Base-by-base conservation (phyloP, 495 filamentous ascomycete genomes). In the Neurospora intermedia region DNA sequence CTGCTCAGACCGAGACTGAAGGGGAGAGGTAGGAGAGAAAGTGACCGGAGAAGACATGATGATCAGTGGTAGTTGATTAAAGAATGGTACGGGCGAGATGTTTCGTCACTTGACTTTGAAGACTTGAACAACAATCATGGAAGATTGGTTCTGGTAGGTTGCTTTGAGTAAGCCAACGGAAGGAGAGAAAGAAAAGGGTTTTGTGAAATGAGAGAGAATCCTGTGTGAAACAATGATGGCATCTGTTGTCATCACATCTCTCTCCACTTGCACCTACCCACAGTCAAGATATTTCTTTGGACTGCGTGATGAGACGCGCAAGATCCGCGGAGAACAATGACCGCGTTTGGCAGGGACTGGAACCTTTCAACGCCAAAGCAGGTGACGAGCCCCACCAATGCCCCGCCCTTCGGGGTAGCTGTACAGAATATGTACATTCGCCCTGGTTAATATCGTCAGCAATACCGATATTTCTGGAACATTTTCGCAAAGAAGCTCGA, bases 1-100 rank as follows among this genome's bases (percentile, higher is more conserved):
- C 81, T 77, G 54, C 80, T 16, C 27, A 18, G 77, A 71, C 76
- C 79, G 20, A 78, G 66, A 7, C 6, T 13, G 48, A 59, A 59
- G 48, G 5, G 48, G 11, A 59, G 48, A 54, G 20, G 46, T 15
- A 59, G 66, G 54, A 6, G 48, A 59, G 20, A 23, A 59, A 27
- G 48, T 20, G 10, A 23, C 20, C 27, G 11, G 48, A 77, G 76
- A 70, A 83, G 41, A 70, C 76, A 77, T 72, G 72, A 77, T 18
- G 10, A 41, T 11, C 9, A 41, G 40, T 70, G 35, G 35, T 38
- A 5, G 69, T 42, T 76, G 16, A 13, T 54, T 3, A 48, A 45
- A 9, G 11, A 39, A 7, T 7, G 39, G 15, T 54, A 54, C 46
- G 4, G 46, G 10, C 20, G 10, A 15, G 0, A 27, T 54, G n/a